Evolutionary conservation across 2,329 filamentous ascomycete species (phyloP).

Genomic region (Arthrobotrys megalospora): DNA sequence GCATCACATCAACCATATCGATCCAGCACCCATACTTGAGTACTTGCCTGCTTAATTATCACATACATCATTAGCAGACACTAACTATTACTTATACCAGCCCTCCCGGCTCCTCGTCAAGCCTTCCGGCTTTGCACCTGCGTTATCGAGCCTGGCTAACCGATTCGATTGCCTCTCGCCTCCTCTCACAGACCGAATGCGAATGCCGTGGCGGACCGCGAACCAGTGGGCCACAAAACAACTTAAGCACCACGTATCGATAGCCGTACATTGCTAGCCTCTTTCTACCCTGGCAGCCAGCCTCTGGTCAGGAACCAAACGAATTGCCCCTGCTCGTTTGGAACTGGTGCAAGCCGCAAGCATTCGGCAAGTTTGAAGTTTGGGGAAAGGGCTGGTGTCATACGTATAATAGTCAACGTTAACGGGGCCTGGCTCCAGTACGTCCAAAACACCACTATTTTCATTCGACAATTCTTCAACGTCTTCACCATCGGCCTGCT

Average conservation of each 20-base stretch:
- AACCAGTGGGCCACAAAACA: neutral
- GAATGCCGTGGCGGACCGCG: neutral
- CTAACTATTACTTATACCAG: slow-evolving; percentile 10
- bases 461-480: neutral
- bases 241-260: neutral
- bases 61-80: slow-evolving; percentile 4
- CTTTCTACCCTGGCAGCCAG: neutral
- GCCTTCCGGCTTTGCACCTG: neutral
- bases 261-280: neutral
- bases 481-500: neutral
- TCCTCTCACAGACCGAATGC: neutral
- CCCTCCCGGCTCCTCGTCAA: neutral
- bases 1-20: slow-evolving; percentile 20
- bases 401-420: neutral
- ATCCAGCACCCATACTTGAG: too few relatives aligned
- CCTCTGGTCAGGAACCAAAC: slow-evolving; percentile 16
- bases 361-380: slow-evolving; percentile 15
- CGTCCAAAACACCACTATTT: neutral
- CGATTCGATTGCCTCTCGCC: neutral
- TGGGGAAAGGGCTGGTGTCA: neutral
- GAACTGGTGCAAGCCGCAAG: slow-evolving; percentile 1
- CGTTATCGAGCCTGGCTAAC: too few relatives aligned
- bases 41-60: too few relatives aligned
- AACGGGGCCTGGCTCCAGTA: slow-evolving; percentile 3
- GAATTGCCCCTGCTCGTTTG: slow-evolving; percentile 15